These are phyloP conservation scores for Spirogloea muscicola DNA, from an alignment of 139 green algal genomes.

Conservation along the genomic window DNA sequence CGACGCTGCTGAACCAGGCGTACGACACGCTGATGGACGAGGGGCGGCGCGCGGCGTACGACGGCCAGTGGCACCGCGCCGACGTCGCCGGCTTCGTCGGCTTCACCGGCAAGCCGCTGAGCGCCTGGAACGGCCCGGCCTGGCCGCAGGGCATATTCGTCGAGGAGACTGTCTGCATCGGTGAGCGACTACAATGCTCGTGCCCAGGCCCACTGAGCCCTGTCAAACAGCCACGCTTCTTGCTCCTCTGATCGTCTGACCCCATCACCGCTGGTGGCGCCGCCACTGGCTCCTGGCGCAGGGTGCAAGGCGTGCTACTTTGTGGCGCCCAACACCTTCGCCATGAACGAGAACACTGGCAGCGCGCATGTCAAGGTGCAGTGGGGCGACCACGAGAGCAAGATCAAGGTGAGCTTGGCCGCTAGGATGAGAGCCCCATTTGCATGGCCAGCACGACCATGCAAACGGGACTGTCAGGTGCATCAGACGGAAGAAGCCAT, in stretches of 20 bases:
- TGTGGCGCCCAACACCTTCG: conserved; percentile 44
- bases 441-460: not conserved
- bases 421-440: not conserved
- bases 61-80: conserved; percentile 4
- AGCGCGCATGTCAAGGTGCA: conserved; percentile 21
- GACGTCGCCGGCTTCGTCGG: conserved; percentile 5
- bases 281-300: no score
- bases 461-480: not conserved
- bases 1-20: conserved; percentile 49
- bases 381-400: no score
- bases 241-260: not conserved
- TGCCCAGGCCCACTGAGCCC: no score
- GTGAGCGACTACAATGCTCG: no score
- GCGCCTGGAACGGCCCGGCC: not conserved
- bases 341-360: conserved; percentile 36
- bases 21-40: conserved; percentile 47
- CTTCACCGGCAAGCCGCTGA: conserved; percentile 29
- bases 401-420: no score
- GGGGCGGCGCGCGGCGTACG: conserved; percentile 10
- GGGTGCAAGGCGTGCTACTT: no score
- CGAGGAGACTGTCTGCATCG: conserved; percentile 55
- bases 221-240: not conserved
- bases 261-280: not conserved
- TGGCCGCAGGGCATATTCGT: conserved; percentile 46
- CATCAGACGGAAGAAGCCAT: not conserved